Percentiles rank a stretch among this genome's conserved stretches.
These are phyloP conservation scores for Fusarium anguioides DNA, from an alignment of 2,329 filamentous ascomycete species.

Conservation along the genomic window DNA sequence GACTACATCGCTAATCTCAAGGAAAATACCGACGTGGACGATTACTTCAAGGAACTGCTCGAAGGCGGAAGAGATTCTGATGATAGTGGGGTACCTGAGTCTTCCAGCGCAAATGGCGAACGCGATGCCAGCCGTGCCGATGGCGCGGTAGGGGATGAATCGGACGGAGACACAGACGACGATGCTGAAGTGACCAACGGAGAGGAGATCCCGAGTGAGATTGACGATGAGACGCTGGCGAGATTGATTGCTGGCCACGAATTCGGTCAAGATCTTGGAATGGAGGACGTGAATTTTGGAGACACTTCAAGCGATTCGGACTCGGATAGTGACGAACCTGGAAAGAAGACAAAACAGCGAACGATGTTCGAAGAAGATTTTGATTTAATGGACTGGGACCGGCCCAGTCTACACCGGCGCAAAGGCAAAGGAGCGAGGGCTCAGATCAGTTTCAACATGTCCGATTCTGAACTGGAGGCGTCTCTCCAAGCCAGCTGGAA, in stretches of 20 bases:
- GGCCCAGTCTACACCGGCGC: slow-evolving; percentile 71
- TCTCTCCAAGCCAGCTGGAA: slow-evolving; percentile 70
- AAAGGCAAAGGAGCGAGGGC: slow-evolving; percentile 72
- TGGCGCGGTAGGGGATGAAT: slow-evolving; percentile 45
- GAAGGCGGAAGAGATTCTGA: slow-evolving; percentile 21
- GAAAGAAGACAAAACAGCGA: slow-evolving; percentile 54
- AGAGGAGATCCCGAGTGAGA: slow-evolving; percentile 33
- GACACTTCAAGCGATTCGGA: slow-evolving; percentile 32
- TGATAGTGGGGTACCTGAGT: slow-evolving; percentile 50
- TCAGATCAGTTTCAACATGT: slow-evolving; percentile 61
- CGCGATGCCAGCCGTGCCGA: slow-evolving; percentile 60
- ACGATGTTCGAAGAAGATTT: slow-evolving; percentile 68
- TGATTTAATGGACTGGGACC: slow-evolving; percentile 86
- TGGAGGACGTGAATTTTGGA: slow-evolving; percentile 30
- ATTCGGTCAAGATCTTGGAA: slow-evolving; percentile 32
- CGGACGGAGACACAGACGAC: slow-evolving; percentile 11
- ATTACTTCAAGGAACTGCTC: slow-evolving; percentile 28
- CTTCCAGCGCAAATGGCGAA: slow-evolving; percentile 53
- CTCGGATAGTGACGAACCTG: slow-evolving; percentile 15
- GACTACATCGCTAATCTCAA: slow-evolving; percentile 79
- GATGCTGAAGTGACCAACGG: slow-evolving; percentile 8
- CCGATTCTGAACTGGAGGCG: slow-evolving; percentile 75
- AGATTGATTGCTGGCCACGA: slow-evolving; percentile 42
- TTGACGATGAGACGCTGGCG: slow-evolving; percentile 44
- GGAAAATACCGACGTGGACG: slow-evolving; percentile 64